Conservation (phyloP, 169 alveolate species). For the Cryptosporidium tyzzeri region DNA sequence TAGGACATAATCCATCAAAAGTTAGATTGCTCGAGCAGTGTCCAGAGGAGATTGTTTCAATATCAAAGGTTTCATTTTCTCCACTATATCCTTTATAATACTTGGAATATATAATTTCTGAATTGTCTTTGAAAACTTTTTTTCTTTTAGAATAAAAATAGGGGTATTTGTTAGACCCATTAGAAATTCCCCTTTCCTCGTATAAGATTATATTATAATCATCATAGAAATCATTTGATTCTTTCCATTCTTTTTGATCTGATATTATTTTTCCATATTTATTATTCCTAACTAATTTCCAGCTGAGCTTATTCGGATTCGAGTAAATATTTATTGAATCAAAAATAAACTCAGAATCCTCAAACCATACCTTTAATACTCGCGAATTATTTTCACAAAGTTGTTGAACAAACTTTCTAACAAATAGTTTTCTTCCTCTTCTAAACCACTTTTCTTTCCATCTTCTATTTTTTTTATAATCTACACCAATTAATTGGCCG, state of each 20-base stretch:
- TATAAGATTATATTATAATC: background rate
- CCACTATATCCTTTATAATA: conserved; percentile 16
- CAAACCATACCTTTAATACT: conserved; percentile 22
- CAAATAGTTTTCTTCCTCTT: conserved; percentile 47
- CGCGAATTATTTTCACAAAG: conserved; percentile 67
- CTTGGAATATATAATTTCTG: conserved; percentile 14
- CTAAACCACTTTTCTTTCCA: conserved; percentile 76
- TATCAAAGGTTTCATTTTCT: background rate
- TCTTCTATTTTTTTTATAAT: conserved; percentile 49
- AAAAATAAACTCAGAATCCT: conserved; percentile 47
- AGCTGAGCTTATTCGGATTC: background rate
- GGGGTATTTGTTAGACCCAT: background rate
- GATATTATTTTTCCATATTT: conserved; percentile 56
- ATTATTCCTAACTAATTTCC: conserved; percentile 24
- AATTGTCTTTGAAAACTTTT: background rate
- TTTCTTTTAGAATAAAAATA: conserved; percentile 10
- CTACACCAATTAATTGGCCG: conserved; percentile 55
- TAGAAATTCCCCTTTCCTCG: conserved; percentile 18
- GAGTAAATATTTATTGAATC: background rate
- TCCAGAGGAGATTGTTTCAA: background rate
- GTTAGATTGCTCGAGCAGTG: background rate
- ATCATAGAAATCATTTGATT: conserved; percentile 12
- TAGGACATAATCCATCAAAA: background rate
- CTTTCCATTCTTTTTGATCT: conserved; percentile 51
- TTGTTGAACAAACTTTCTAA: conserved; percentile 49